Evolutionary conservation across 1,284 basidiomycete species (phyloP), one percentile per base, ranked within the genome.

Genomic region (Wallemia ichthyophaga): DNA sequence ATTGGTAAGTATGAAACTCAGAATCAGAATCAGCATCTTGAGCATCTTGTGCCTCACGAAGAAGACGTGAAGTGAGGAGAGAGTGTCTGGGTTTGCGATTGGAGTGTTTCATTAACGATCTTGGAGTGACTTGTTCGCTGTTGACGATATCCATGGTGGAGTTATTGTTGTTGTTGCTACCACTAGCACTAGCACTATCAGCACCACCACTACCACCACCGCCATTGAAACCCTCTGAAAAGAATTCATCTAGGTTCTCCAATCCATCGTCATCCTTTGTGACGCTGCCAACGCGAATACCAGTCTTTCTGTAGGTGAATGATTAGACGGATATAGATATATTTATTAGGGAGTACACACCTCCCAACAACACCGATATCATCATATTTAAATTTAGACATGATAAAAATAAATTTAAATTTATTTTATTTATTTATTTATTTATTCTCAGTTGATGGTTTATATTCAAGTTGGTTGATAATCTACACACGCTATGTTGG

Each of bases 231-330:
- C 37, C 37, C n/a, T 48, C 37, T 11, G 37, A 5, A 62, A 89
- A 77, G 65, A 87, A 73, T 63, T 79, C 76, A 60, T 80, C 78
- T 65, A 85, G 82, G 13, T 79, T 79, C 69, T 91, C 86, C 67
- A 85, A 85, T 11, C 86, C 89, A 66, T 87, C 83, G 17, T 80
- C 80, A 64, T 79, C 79, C n/a, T 65, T 61, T 2, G 58, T 61
- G 0, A 64, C 61, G 2, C 61, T 59, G 0, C 66, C 63, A 15
- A 66, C 64, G 13, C 64, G 63, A 21, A 69, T 62, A 23, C 64
- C 64, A 0, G 64, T 64, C 57, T 64, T 64, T 33, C 64, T 64
- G 31, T n/a, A n/a, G n/a, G n/a, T n/a, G n/a, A n/a, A n/a, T n/a
- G n/a, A n/a, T n/a, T n/a, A n/a, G n/a, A n/a, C n/a, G n/a, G n/a